Base-by-base conservation (phyloP, 805 yeast species). In the Wickerhamomyces strasburgensis region DNA sequence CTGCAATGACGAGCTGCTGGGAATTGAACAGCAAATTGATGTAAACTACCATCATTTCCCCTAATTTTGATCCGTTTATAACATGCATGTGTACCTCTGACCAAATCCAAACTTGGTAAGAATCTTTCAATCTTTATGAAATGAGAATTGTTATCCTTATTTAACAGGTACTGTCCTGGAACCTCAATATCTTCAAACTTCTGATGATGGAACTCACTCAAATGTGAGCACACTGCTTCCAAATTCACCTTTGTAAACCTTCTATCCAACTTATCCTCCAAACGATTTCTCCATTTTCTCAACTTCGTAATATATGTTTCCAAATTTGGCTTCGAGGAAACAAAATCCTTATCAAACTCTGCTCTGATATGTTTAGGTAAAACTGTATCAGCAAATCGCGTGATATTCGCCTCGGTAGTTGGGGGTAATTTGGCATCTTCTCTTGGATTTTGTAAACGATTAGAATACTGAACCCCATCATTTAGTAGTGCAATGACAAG, bases 1-100 rank as follows among this genome's bases (percentile, higher is more conserved):
- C 98, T 82, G 50, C 96, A 86, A 53, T 90, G 96, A 49, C 99
- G 79, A 10, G 96, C 96, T 13, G 98, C 95, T 6, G 99, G 98
- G 60, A 84, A 88, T 65, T 93, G 98, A 15, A 93, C 94, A 1
- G 96, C 94, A 68, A 93, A 94, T 32, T 90, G 78, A 61, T 90
- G 96, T 35, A 83, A 60, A 44, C 86, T 77, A 46, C 98, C 98
- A 59, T 93, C 97, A 50, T 86, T 86, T 10, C 98, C 98, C 33
- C 96, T 76, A 29, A 94, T 85, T 33, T 84, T 82, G 40, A 93
- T 68, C 27, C 98, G 73, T 55, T 90, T 84, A 63, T 85, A 86
- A 51, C 98, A 89, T 3, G 90, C 83, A 42, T 85, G 85, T 3
- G 90, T 82, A 1, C 96, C 95, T 40, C 98, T 77, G 5, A 88